Percentiles rank a stretch among this genome's conserved stretches.
Conservation (phyloP, 2,329 filamentous ascomycete genomes). For the Cytospora leucostoma region DNA sequence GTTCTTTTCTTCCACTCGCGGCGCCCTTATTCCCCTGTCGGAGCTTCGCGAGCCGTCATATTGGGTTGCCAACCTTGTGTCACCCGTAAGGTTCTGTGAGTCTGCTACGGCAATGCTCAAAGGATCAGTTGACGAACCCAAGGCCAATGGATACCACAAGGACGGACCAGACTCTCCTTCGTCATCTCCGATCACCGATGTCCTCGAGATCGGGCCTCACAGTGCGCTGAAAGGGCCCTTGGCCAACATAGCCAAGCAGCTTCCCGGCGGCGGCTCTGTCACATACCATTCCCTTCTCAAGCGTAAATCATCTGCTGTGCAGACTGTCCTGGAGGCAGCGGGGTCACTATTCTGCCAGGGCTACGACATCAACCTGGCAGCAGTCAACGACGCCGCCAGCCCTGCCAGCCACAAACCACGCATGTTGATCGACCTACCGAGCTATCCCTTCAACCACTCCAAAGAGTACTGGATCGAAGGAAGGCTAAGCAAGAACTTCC, state of each 20-base stretch:
- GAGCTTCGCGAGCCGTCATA: slow-evolving; percentile 31
- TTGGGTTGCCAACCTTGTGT: slow-evolving; percentile 35
- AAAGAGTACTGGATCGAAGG: slow-evolving; percentile 50
- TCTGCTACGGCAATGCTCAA: slow-evolving; percentile 31
- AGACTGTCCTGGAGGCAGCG: slow-evolving; percentile 29
- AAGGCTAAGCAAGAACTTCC: slow-evolving; percentile 38
- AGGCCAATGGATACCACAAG: slow-evolving; percentile 19
- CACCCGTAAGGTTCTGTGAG: slow-evolving; percentile 34
- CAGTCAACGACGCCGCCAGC: slow-evolving; percentile 25
- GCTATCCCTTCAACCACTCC: slow-evolving; percentile 49
- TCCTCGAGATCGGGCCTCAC: slow-evolving; percentile 35
- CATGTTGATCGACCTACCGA: slow-evolving; percentile 45
- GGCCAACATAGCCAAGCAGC: slow-evolving; percentile 31
- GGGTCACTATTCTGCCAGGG: slow-evolving; percentile 25
- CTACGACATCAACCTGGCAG: slow-evolving; percentile 8
- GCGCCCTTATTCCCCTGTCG: slow-evolving; percentile 21
- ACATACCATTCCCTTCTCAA: slow-evolving; percentile 17
- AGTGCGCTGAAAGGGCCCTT: slow-evolving; percentile 33
- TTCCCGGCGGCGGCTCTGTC: background rate
- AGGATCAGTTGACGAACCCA: slow-evolving; percentile 4
- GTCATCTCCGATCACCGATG: slow-evolving; percentile 28
- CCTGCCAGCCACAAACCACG: background rate
- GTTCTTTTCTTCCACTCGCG: slow-evolving; percentile 33
- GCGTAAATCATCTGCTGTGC: slow-evolving; percentile 27
- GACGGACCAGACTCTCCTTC: background rate